Evolutionary conservation across 73 alveolate species (phyloP).

Genomic region (Tetrahymena thermophila): DNA sequence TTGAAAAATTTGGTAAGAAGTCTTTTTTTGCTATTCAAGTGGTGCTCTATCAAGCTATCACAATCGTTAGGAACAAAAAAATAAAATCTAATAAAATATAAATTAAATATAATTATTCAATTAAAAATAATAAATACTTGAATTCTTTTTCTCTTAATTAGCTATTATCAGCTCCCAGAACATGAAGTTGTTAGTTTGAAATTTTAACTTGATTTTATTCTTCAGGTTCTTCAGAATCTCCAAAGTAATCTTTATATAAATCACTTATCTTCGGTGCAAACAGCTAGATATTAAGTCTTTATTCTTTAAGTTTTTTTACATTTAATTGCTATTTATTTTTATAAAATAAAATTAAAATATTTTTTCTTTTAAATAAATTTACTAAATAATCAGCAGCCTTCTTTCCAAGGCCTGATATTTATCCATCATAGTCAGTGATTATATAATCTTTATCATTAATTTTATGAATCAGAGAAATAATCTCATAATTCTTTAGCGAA

Average conservation of each 20-base stretch:
- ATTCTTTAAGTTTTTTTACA: background rate
- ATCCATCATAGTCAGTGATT: slow-evolving; percentile 28
- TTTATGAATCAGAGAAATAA: slow-evolving; percentile 20
- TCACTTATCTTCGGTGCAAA: slow-evolving; percentile 14
- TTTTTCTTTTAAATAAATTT: background rate
- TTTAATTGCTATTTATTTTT: background rate
- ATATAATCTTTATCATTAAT: slow-evolving; percentile 32
- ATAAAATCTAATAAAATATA: background rate
- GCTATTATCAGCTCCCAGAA: background rate
- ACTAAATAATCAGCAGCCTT: slow-evolving; percentile 19
- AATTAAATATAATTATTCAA: background rate
- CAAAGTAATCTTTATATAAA: slow-evolving; percentile 6
- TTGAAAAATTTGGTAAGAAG: background rate
- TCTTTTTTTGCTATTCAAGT: background rate
- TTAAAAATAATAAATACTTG: background rate
- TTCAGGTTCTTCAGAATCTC: slow-evolving; percentile 7
- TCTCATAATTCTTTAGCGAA: slow-evolving; percentile 21
- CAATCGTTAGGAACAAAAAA: background rate
- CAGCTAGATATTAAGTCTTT: slow-evolving; percentile 7
- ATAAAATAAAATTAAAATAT: background rate
- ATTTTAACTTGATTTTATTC: background rate
- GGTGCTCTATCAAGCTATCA: background rate
- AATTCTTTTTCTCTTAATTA: background rate
- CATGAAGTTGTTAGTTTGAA: background rate
- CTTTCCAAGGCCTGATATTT: slow-evolving; percentile 13